Base-by-base conservation (phyloP, 78 protist species). In the Polysphondylium violaceum region DNA sequence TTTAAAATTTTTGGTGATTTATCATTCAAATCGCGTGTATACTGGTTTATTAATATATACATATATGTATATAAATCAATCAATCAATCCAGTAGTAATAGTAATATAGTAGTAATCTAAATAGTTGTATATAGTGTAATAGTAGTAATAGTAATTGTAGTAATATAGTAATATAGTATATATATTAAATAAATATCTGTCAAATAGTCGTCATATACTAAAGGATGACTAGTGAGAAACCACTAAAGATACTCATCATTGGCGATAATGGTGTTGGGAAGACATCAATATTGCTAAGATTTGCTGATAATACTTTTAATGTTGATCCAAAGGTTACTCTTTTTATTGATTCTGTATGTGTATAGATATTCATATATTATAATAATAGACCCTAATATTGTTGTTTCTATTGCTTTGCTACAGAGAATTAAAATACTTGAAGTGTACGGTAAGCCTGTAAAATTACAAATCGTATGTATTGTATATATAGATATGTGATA, bases 241-340 rank as follows among this genome's bases (percentile, higher is more conserved):
- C 27, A 35, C 31, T 69, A 41, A 83, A 69, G 27, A 53, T 83
- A 25, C 27, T 58, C 5, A 56, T 83, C 11, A 69, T 83, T 5
- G 90, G 90, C 23, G 90, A 83, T 43, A 69, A 41, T 63, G 78
- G 90, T 12, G 90, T 83, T 58, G 90, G 90, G 2, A 83, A 83
- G 53, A 74, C 67, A 55, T 83, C 90, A 21, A 25, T 83, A 38
- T 25, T 83, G 17, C 7, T 69, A 40, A 67, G 78, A 33, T 83
- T 53, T 60, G 31, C 47, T 50, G 90, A 83, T n/a, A 72, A 60
- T 69, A 4, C 23, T 16, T 83, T 83, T 38, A 51, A 40, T 35
- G 19, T 1, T 64, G 78, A 83, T 40, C 60, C 56, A 31, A 35
- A 59, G 36, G 55, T 59, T 1, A 75, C 74, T 29, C 35, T 69